Conservation (phyloP, 495 filamentous ascomycete genomes). For the Schizothecium vesticola region DNA sequence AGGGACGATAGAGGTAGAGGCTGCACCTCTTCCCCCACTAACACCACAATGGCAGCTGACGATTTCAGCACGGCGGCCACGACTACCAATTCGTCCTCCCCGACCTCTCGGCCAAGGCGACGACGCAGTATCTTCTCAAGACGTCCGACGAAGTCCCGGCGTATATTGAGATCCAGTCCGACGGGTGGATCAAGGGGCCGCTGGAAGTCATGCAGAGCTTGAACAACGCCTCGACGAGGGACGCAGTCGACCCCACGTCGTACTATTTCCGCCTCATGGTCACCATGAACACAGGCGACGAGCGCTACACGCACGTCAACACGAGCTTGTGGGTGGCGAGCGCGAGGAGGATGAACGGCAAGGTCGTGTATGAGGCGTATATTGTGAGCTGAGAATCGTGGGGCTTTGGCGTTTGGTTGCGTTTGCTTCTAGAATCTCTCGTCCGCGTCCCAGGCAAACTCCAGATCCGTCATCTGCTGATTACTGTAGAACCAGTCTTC, state of each 20-base stretch:
- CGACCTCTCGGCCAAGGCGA: not conserved
- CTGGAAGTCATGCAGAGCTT: not conserved
- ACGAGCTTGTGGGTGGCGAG: not conserved
- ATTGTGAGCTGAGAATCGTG: not conserved
- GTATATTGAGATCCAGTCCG: not conserved
- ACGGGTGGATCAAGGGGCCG: not conserved
- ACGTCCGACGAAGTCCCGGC: not conserved
- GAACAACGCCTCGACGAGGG: not conserved
- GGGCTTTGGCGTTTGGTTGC: not conserved
- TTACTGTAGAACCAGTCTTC: conserved; percentile 63
- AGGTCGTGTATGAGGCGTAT: not conserved
- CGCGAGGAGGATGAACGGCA: not conserved
- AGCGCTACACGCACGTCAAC: not conserved
- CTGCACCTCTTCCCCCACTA: not conserved
- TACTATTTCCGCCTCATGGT: not conserved
- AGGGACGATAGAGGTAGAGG: not conserved
- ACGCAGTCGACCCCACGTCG: not conserved
- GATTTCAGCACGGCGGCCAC: not conserved
- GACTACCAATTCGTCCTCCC: not conserved
- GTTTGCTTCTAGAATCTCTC: not conserved
- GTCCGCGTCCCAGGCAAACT: conserved; percentile 18
- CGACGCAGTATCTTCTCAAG: not conserved
- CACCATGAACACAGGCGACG: not conserved
- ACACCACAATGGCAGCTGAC: not conserved
- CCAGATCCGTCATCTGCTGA: conserved; percentile 57